Base-by-base conservation (phyloP, 2,329 filamentous ascomycete genomes). In the Neodidymelliopsis sp. region DNA sequence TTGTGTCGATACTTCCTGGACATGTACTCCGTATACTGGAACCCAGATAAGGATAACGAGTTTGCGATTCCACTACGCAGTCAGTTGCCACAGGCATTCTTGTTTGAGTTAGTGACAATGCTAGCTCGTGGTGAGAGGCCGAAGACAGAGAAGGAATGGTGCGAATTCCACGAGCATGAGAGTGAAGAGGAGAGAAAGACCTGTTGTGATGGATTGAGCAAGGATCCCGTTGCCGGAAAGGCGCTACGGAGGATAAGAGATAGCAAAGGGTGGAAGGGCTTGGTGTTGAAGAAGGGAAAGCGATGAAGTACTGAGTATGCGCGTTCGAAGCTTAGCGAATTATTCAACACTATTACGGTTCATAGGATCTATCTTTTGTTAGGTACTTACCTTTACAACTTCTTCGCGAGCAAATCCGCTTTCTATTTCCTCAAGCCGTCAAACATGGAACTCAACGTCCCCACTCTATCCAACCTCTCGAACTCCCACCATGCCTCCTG, bases 1-100 rank as follows among this genome's bases (percentile, higher is more conserved):
- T 54, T 70, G 2, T 71, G 68, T 46, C 55, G 61, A 19, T 70
- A 70, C 57, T 71, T 71, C 44, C 58, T 71, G 11, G 67, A 71
- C 39, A 70, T 70, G 68, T 70, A 71, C 35, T 63, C 56, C 4
- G 68, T 70, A 12, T 70, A 70, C 53, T 71, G 68, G 68, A 66
- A 70, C 25, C 68, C 68, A 2, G 66, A 69, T 16, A 62, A 63
- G 39, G 68, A 71, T 40, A 60, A 63, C 23, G 66, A 70, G 24
- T 60, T 62, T 19, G 67, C 60, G 19, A 59, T 63, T 9, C 59
- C 66, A 2, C 31, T 71, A 12, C 58, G 68, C 3, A 69, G 65
- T 22, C 66, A 70, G 38, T 56, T 71, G 3, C 68, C 68, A 8
- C 68, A 71, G 37, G 59, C 68, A 0, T 71, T 71, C 48, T 25